Conservation (phyloP, 495 filamentous ascomycete genomes). For the Haplographium delicatum region DNA sequence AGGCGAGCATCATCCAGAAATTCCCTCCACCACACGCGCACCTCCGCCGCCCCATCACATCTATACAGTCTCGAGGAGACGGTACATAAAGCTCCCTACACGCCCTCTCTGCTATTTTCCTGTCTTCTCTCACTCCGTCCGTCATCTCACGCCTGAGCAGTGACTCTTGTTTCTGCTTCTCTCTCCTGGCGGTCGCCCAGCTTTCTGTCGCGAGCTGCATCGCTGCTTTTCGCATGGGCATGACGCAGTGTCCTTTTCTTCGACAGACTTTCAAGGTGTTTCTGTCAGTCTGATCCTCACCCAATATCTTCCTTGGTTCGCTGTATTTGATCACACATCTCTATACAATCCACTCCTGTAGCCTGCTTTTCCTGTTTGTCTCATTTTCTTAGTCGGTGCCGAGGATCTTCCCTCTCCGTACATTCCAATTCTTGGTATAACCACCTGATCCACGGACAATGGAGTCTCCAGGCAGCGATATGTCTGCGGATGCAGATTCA, state of each 20-base stretch:
- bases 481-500: constrained; percentile 7
- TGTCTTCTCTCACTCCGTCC: constrained; percentile 3
- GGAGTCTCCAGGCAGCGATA: constrained; percentile 13
- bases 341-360: constrained; percentile 9
- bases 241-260: constrained; percentile 18
- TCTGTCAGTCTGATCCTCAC: constrained; percentile 8
- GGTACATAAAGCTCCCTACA: constrained; percentile 11
- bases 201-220: constrained; percentile 12
- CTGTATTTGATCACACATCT: constrained; percentile 22
- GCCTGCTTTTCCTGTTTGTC: constrained; percentile 14
- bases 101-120: constrained; percentile 2
- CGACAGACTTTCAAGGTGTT: constrained; percentile 12
- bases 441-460: constrained; percentile 2
- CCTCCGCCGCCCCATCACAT: constrained; percentile 1
- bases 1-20: constrained; percentile 9
- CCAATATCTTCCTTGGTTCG: constrained; percentile 14
- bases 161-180: constrained; percentile 13
- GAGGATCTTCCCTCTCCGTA: not conserved
- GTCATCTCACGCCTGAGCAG: constrained; percentile 8
- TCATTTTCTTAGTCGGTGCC: constrained; percentile 12
- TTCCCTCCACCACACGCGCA: not conserved
- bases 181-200: constrained; percentile 16
- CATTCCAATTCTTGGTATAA: not conserved
- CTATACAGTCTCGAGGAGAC: too few relatives aligned
- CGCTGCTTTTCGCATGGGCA: constrained; percentile 8